phyloP scores from a whole-genome alignment of 345 rosid genomes.

The Arabis alpina region DNA sequence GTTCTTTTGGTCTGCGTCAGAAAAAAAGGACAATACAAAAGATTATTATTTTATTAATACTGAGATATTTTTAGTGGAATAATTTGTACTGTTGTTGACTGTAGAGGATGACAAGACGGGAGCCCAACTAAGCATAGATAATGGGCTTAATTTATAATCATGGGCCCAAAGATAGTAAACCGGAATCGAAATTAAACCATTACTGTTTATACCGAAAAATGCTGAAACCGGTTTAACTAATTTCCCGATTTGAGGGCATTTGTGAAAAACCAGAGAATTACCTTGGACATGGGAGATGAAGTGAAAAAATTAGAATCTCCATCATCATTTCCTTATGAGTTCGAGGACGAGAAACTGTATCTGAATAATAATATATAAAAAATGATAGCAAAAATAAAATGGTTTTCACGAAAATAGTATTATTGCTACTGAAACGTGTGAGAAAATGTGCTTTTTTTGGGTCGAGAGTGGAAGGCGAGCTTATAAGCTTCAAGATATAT shows the following conservation, averaged over 20 bases:
- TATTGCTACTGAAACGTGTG: conserved; percentile 7
- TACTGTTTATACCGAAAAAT: not conserved
- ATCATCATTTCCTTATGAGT: not conserved
- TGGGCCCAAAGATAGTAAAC: conserved; percentile 11
- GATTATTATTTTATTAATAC: not conserved
- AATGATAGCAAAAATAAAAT: not conserved
- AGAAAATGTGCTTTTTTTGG: conserved; percentile 1
- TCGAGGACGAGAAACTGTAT: not conserved
- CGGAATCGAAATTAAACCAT: conserved; percentile 12
- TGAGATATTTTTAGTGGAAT: not conserved
- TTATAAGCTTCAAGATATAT: not conserved
- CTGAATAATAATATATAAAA: not conserved
- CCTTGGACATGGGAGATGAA: conserved; percentile 31
- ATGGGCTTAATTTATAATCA: not conserved
- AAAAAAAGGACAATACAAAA: not conserved
- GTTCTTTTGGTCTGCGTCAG: conserved; percentile 36
- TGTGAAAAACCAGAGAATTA: conserved; percentile 18
- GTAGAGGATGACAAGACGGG: not conserved
- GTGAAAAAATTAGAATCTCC: conserved; percentile 22
- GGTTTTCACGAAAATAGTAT: not conserved
- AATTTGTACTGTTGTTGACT: not conserved
- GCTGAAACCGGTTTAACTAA: not conserved
- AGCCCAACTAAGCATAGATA: conserved; percentile 13
- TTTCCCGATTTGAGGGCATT: not conserved
- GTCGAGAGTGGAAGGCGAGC: conserved; percentile 12